Base-by-base conservation (phyloP, 495 filamentous ascomycete species). In the Aspergillus heteromorphus region DNA sequence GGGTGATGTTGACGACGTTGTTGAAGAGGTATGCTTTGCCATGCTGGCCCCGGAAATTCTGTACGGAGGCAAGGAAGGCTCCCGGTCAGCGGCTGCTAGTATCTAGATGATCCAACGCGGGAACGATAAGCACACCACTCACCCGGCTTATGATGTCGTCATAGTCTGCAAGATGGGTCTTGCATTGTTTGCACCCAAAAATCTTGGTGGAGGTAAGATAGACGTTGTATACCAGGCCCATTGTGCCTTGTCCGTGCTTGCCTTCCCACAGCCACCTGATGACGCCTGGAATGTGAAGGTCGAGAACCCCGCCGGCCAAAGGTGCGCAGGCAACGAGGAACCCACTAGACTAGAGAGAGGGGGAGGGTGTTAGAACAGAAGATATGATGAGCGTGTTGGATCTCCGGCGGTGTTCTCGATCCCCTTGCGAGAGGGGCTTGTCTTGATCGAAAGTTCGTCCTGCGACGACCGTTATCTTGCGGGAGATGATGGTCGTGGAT, bases 11-110 rank as follows among this genome's bases (percentile, higher is more conserved):
- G 65, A 98, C 93, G 47, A 97, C 93, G 49, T 62, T 83, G 71
- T 90, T 86, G 83, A 98, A 98, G 58, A 98, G 88, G 73, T 89
- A 98, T 42, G 93, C 93, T 76, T 98, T 98, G 59, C 93, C 93
- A 64, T 97, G 95, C 67, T 97, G 92, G 66, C 93, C 93, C 54
- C 93, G 91, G 81, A 98, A 98, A 71, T 92, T 96, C 93, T 98
- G 67, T 49, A 47, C 40, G n/a, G 19, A 40, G 57, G 27, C 7
- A 62, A 50, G 27, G 20, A 62, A 50, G 27, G 20, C 17, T 13
- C 27, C 36, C 17, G 49, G 53, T 70, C 21, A 63, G 56, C 53
- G 21, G 50, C 31, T 40, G 45, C 19, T 25, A 47, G 5, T 23
- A n/a, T n/a, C n/a, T n/a, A n/a, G n/a, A n/a, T n/a, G n/a, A n/a